Conservation (phyloP, 345 rosid genomes). For the Populus alba region DNA sequence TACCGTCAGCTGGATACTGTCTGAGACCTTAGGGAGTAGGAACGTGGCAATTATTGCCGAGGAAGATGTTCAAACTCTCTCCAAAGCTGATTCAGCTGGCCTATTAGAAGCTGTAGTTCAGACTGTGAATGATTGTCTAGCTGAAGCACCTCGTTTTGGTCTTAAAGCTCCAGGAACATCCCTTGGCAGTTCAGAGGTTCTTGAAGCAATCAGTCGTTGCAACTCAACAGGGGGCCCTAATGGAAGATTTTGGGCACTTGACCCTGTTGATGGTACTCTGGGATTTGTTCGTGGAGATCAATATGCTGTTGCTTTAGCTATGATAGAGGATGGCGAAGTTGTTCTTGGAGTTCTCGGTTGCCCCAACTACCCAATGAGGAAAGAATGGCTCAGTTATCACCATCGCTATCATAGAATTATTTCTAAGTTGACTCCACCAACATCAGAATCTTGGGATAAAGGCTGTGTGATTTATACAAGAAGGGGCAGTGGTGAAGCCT, state of each 20-base stretch:
- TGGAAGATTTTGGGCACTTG: conserved; percentile 54
- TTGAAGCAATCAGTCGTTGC: conserved; percentile 49
- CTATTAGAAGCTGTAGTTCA: conserved; percentile 38
- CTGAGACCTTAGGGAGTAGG: conserved; percentile 35
- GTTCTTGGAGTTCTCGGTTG: conserved; percentile 61
- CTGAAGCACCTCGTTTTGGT: conserved; percentile 47
- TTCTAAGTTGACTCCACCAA: conserved; percentile 41
- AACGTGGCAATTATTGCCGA: conserved; percentile 50
- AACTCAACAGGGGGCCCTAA: conserved; percentile 38
- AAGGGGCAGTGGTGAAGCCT: conserved; percentile 45
- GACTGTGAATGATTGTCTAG: conserved; percentile 42
- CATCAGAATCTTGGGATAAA: conserved; percentile 51
- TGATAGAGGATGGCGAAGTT: conserved; percentile 51
- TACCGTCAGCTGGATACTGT: conserved; percentile 50
- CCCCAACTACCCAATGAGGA: conserved; percentile 58
- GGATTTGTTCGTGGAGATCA: conserved; percentile 63
- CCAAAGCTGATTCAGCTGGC: conserved; percentile 24
- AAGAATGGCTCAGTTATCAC: conserved; percentile 53
- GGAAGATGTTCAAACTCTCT: conserved; percentile 47
- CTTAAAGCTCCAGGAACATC: conserved; percentile 30
- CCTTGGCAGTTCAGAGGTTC: conserved; percentile 39
- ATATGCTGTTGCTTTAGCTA: conserved; percentile 52
- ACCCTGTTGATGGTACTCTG: conserved; percentile 55
- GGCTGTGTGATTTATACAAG: conserved; percentile 50
- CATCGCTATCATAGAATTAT: conserved; percentile 54